Base-by-base conservation (phyloP, 176 grass and related monocot species). In the Eragrostis nindensis region DNA sequence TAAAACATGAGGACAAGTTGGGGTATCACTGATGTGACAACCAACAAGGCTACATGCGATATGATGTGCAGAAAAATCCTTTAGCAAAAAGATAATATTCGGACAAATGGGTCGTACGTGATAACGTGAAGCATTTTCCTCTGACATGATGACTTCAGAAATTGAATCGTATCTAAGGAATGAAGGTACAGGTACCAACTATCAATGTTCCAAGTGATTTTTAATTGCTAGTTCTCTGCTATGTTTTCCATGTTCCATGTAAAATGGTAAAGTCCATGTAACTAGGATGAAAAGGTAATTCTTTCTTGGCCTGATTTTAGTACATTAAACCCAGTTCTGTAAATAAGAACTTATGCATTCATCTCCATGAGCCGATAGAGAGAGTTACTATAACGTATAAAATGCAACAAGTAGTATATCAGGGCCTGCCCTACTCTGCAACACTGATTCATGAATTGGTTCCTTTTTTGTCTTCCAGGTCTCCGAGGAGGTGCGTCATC, bases 71-170 rank as follows among this genome's bases (percentile, higher is more conserved):
- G 11, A 55, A 9, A 76, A 66, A 38, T 39, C 36, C 19, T 55
- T 6, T 56, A 14, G 13, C 1, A 46, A 55, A 32, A 79, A 17
- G 18, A 42, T 66, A 11, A 27, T 45, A 5, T n/a, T n/a, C n/a
- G n/a, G n/a, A n/a, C n/a, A n/a, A n/a, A n/a, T n/a, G n/a, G n/a
- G n/a, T n/a, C n/a, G n/a, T n/a, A n/a, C n/a, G n/a, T n/a, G n/a
- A n/a, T n/a, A n/a, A n/a, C n/a, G n/a, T n/a, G n/a, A n/a, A n/a
- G n/a, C n/a, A n/a, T 36, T 71, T 36, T 10, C 24, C 38, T 68
- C n/a, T n/a, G n/a, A n/a, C n/a, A 73, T 66, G 75, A 24, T 11
- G 55, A 44, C 13, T 62, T 81, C n/a, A 54, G 60, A 83, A 53
- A 29, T 38, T 74, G 22, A 53, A 40, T 52, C 8, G 11, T 50